Conservation (phyloP, 75 land plant species). For the Picea sitchensis region DNA sequence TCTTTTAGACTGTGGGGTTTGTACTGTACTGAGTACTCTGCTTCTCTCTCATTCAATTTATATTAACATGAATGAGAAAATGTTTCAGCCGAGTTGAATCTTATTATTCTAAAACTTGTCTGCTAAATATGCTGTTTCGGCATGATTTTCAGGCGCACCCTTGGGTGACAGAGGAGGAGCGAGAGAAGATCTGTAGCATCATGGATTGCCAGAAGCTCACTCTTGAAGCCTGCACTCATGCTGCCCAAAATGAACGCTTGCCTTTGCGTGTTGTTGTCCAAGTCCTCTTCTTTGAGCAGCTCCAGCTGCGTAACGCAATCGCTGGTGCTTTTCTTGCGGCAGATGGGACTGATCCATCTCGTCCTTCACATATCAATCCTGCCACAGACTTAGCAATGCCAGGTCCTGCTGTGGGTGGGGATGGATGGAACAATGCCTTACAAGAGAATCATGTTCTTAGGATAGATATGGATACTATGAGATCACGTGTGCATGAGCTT, state of each 20-base stretch:
- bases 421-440: conserved; percentile 47
- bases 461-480: conserved; percentile 86
- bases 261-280: conserved; percentile 79
- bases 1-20: neutral
- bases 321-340: conserved; percentile 51
- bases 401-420: neutral
- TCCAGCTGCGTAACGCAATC: conserved; percentile 80
- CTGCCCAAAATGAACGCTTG: conserved; percentile 90
- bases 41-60: neutral
- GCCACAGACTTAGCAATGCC: conserved; percentile 8
- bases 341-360: conserved; percentile 16
- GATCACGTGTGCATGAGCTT: conserved; percentile 66
- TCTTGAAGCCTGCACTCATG: conserved; percentile 87
- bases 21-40: neutral
- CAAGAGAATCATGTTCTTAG: conserved; percentile 77
- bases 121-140: neutral
- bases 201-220: conserved; percentile 94
- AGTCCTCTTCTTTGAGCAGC: conserved; percentile 92
- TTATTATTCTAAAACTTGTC: neutral
- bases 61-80: neutral
- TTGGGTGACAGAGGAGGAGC: conserved; percentile 72
- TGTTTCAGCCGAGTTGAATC: neutral
- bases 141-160: conserved; percentile 69
- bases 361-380: conserved; percentile 4
- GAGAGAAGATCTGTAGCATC: conserved; percentile 68